Conservation (phyloP, 257 asterid species). For the Salvia splendens region DNA sequence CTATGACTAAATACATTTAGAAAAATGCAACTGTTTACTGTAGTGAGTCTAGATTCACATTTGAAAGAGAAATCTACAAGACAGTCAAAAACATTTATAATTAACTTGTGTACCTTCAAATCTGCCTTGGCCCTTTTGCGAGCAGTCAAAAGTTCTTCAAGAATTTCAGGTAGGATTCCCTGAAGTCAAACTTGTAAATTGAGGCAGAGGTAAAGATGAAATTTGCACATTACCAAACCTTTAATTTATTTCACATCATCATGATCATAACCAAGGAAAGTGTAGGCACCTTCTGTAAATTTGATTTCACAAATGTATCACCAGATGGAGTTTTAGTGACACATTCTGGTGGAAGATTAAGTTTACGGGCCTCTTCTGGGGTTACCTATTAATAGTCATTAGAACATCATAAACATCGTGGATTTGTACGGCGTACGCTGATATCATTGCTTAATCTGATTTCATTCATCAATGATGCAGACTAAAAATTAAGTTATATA, state of each 20-base stretch:
- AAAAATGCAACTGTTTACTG: background rate
- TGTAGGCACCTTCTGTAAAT: constrained; percentile 74
- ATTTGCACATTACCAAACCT: constrained; percentile 15
- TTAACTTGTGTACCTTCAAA: constrained; percentile 67
- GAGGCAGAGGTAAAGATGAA: constrained; percentile 20
- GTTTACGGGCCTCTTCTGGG: constrained; percentile 81
- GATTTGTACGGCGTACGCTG: background rate
- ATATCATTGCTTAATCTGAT: constrained; percentile 24
- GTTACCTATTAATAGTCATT: constrained; percentile 59
- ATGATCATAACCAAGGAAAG: constrained; percentile 23
- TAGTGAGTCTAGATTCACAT: constrained; percentile 9
- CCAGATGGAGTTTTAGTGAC: constrained; percentile 97
- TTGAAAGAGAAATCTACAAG: constrained; percentile 21
- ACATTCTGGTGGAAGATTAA: constrained; percentile 82
- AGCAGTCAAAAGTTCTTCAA: constrained; percentile 93
- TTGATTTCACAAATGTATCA: constrained; percentile 84
- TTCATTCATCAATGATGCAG: constrained; percentile 16
- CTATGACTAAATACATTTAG: background rate
- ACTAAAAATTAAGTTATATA: constrained; percentile 12
- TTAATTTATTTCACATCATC: constrained; percentile 10
- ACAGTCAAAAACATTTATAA: constrained; percentile 14
- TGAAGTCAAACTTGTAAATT: constrained; percentile 37
- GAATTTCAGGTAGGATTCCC: constrained; percentile 99
- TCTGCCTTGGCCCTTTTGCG: constrained; percentile 98
- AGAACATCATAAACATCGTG: constrained; percentile 16